These are phyloP conservation scores for Petunia hybrid DNA, from an alignment of 305 asterid species.

Conservation along the genomic window DNA sequence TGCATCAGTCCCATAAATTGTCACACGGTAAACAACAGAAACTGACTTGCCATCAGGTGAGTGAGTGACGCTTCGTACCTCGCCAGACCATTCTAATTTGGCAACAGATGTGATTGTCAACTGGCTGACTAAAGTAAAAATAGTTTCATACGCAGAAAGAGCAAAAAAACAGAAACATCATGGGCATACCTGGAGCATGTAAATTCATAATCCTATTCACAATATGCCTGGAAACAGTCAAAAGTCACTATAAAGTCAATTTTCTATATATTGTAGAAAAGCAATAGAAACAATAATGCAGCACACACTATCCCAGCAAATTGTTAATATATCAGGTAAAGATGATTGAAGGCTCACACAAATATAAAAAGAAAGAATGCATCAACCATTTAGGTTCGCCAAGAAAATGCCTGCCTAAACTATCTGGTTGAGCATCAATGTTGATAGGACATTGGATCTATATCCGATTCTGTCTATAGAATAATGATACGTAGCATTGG, in stretches of 20 bases:
- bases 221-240: slow-evolving; percentile 63
- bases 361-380: background rate
- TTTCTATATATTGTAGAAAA: slow-evolving; percentile 7
- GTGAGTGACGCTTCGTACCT: slow-evolving; percentile 77
- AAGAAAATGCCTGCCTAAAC: background rate
- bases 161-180: background rate
- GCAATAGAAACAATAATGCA: background rate
- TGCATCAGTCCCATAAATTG: slow-evolving; percentile 89
- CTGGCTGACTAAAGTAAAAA: background rate
- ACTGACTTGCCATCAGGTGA: slow-evolving; percentile 79
- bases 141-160: slow-evolving; percentile 4
- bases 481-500: background rate
- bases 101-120: slow-evolving; percentile 21
- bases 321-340: background rate
- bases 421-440: background rate
- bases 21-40: slow-evolving; percentile 87
- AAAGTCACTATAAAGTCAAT: background rate
- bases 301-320: background rate
- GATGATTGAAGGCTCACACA: background rate
- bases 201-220: slow-evolving; percentile 90
- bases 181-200: slow-evolving; percentile 78
- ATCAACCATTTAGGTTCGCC: background rate
- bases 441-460: background rate
- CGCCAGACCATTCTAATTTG: slow-evolving; percentile 89
- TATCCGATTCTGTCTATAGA: background rate